Percentiles rank a stretch among this genome's conserved stretches.
phyloP scores from a whole-genome alignment of 2,329 filamentous ascomycete genomes.

The Diaporthe sp. region DNA sequence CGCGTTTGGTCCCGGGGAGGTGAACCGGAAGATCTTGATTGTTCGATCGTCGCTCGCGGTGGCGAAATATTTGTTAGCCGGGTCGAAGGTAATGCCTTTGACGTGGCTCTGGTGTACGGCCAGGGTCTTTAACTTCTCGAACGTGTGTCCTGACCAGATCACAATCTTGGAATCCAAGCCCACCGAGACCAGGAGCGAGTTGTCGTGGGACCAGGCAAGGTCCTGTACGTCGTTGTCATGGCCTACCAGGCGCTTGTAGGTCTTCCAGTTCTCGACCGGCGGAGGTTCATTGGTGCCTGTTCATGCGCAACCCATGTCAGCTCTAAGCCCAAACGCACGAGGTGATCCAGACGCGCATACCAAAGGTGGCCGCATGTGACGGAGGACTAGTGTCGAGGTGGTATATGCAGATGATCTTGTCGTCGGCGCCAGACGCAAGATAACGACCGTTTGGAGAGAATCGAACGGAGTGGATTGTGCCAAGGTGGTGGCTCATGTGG shows the following conservation, averaged over 20 bases:
- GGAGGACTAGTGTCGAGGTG: constrained; percentile 86
- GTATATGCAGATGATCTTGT: constrained; percentile 99
- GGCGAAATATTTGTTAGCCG: constrained; percentile 98
- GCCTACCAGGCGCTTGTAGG: constrained; percentile 89
- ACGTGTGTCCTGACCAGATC: constrained; percentile 97
- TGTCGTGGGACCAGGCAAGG: constrained; percentile 95
- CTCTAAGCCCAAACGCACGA: not conserved
- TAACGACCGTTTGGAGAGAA: constrained; percentile 97
- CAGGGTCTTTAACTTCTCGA: constrained; percentile 96
- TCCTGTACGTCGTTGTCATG: constrained; percentile 99
- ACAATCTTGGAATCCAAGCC: constrained; percentile 98
- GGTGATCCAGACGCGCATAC: constrained; percentile 56
- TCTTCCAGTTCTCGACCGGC: constrained; percentile 98
- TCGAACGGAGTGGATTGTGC: constrained; percentile 95
- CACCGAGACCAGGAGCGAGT: constrained; percentile 94
- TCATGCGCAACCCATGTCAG: not conserved
- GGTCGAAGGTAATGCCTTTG: constrained; percentile 98
- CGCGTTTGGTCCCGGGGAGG: constrained; percentile 88
- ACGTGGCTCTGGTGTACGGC: constrained; percentile 96
- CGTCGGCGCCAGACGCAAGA: constrained; percentile 95
- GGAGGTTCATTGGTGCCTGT: constrained; percentile 86
- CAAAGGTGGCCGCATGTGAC: constrained; percentile 81
- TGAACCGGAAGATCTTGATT: constrained; percentile 97
- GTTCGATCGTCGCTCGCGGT: constrained; percentile 97
- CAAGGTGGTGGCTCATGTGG: constrained; percentile 98